Conservation (phyloP, 2,329 filamentous ascomycete species). For the Elsinoe batatas region DNA sequence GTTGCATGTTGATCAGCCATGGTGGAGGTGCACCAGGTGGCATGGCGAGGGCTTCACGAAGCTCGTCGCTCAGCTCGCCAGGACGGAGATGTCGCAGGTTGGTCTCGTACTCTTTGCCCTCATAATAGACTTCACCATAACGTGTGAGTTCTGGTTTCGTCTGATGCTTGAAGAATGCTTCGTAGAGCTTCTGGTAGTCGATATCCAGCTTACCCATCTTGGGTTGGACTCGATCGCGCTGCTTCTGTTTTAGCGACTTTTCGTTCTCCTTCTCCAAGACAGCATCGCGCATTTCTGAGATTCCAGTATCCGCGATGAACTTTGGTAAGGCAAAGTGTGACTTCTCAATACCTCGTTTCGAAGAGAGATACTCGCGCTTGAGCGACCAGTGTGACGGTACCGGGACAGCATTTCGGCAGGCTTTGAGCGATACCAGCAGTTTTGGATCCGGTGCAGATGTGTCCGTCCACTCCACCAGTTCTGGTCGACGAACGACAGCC, state of each 20-base stretch:
- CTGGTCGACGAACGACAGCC: slow-evolving; percentile 78
- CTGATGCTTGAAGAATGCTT: slow-evolving; percentile 96
- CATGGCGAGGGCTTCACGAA: slow-evolving; percentile 90
- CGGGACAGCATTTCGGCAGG: slow-evolving; percentile 87
- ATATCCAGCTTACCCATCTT: slow-evolving; percentile 98
- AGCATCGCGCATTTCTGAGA: slow-evolving; percentile 95
- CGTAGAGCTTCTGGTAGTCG: slow-evolving; percentile 95
- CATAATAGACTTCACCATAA: slow-evolving; percentile 98
- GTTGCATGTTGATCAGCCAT: slow-evolving; percentile 95
- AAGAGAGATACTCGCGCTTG: slow-evolving; percentile 94
- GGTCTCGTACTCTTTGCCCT: slow-evolving; percentile 96
- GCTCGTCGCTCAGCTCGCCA: slow-evolving; percentile 77
- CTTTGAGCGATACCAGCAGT: slow-evolving; percentile 87
- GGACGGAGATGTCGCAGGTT: slow-evolving; percentile 84
- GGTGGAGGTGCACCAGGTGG: slow-evolving; percentile 85
- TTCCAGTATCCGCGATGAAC: slow-evolving; percentile 95
- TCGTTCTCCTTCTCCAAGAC: slow-evolving; percentile 92
- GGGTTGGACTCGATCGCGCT: slow-evolving; percentile 83
- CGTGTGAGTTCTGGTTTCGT: slow-evolving; percentile 89
- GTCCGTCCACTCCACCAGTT: slow-evolving; percentile 96
- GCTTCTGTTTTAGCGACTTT: slow-evolving; percentile 85
- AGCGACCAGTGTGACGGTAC: slow-evolving; percentile 91
- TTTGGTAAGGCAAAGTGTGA: slow-evolving; percentile 84
- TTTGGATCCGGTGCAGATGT: slow-evolving; percentile 82
- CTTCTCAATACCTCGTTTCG: slow-evolving; percentile 94